Evolutionary conservation across 495 filamentous ascomycete genomes (phyloP).

Genomic region (Penicillium salamii): DNA sequence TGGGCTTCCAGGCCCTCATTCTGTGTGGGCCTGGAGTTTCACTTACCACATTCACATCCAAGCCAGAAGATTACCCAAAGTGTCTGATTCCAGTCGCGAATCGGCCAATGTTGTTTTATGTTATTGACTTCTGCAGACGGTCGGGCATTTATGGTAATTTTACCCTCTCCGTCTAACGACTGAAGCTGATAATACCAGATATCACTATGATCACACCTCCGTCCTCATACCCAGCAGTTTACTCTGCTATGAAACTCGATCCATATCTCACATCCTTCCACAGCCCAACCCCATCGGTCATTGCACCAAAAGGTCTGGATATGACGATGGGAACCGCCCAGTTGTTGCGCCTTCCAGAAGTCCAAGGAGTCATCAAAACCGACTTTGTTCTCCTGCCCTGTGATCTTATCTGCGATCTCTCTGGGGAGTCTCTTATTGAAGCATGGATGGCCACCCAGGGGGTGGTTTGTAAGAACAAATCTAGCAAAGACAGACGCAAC

Average conservation of each 20-base stretch:
- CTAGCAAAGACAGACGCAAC: slow-evolving; percentile 19
- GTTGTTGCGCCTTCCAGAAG: slow-evolving; percentile 75
- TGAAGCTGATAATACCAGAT: slow-evolving; percentile 43
- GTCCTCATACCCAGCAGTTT: slow-evolving; percentile 64
- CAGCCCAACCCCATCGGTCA: slow-evolving; percentile 60
- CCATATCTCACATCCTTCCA: slow-evolving; percentile 83
- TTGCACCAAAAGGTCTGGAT: slow-evolving; percentile 68
- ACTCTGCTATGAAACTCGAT: slow-evolving; percentile 76
- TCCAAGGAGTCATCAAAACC: slow-evolving; percentile 64
- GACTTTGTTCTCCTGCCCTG: slow-evolving; percentile 92
- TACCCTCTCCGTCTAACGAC: not conserved
- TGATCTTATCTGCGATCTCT: slow-evolving; percentile 87
- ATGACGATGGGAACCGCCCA: slow-evolving; percentile 84
- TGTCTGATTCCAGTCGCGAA: slow-evolving; percentile 89
- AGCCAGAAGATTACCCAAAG: slow-evolving; percentile 75
- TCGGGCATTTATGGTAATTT: slow-evolving; percentile 70
- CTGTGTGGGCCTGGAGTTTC: slow-evolving; percentile 71
- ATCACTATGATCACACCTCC: slow-evolving; percentile 83
- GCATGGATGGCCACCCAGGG: slow-evolving; percentile 86
- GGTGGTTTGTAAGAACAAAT: slow-evolving; percentile 52
- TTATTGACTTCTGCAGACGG: slow-evolving; percentile 84
- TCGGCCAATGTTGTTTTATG: slow-evolving; percentile 93
- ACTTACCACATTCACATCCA: slow-evolving; percentile 87
- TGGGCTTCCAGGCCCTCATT: slow-evolving; percentile 4
- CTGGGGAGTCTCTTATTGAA: slow-evolving; percentile 74